A percentile compares a stretch with the other conserved stretches of the same genome.
Conservation (phyloP, 2,329 filamentous ascomycete genomes). For the Stemphylium beticola region DNA sequence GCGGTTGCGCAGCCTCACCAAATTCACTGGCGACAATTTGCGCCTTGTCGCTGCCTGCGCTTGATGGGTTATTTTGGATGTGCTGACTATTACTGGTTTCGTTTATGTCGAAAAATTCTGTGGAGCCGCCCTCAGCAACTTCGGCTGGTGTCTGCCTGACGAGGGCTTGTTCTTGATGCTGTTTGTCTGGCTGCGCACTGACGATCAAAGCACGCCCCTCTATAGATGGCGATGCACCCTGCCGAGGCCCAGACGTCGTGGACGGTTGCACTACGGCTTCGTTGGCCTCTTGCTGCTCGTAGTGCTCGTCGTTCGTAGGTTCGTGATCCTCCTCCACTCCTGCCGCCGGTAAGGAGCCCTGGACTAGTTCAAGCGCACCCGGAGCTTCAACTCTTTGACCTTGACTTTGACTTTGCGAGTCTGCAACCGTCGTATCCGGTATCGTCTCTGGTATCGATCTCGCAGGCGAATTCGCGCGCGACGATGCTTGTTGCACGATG, state of each 20-base stretch:
- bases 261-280: background rate
- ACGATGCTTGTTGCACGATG: constrained; percentile 17
- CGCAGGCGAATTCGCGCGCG: constrained; percentile 22
- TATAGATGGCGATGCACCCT: background rate
- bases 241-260: background rate
- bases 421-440: constrained; percentile 23
- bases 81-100: background rate
- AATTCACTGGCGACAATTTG: background rate
- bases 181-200: background rate
- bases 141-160: background rate
- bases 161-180: background rate
- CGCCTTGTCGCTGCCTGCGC: background rate
- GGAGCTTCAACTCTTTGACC: constrained; percentile 1
- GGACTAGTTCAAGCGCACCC: constrained; percentile 10
- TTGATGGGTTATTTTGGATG: background rate
- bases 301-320: background rate
- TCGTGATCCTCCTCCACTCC: background rate
- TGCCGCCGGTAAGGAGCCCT: constrained; percentile 2
- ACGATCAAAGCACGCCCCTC: background rate
- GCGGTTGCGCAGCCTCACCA: constrained; percentile 2
- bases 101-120: background rate
- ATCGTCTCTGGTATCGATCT: constrained; percentile 38
- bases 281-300: background rate
- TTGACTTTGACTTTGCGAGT: constrained; percentile 27
- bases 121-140: background rate